These are phyloP conservation scores for Boletus sp. DNA, from an alignment of 768 basidiomycete genomes.

Conservation along the genomic window DNA sequence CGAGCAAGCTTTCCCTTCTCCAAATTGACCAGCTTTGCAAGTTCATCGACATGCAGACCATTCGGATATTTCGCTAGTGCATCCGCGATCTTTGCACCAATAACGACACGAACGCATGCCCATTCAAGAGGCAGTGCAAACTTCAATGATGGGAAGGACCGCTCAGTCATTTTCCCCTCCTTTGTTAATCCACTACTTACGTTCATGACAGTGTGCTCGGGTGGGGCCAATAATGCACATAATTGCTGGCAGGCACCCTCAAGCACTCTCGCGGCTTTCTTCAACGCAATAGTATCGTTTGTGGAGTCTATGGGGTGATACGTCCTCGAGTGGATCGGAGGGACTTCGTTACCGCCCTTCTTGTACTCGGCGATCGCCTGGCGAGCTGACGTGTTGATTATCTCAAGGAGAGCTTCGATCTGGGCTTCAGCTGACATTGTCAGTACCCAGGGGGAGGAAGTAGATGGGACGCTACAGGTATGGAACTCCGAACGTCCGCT, in stretches of 20 bases:
- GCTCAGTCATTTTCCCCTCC: not conserved
- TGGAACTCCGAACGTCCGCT: too few relatives aligned
- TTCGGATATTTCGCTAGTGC: not conserved
- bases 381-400: slow-evolving; percentile 30
- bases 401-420: too few relatives aligned
- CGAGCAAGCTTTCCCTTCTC: slow-evolving; percentile 30
- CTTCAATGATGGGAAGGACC: not conserved
- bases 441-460: too few relatives aligned
- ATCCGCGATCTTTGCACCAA: too few relatives aligned
- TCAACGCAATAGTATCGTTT: slow-evolving; percentile 18
- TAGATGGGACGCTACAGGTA: too few relatives aligned
- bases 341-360: slow-evolving; percentile 19
- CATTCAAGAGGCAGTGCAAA: slow-evolving; percentile 24
- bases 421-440: slow-evolving; percentile 23
- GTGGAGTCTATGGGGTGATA: slow-evolving; percentile 24
- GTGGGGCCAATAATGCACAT: slow-evolving; percentile 25
- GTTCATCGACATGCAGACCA: slow-evolving; percentile 28
- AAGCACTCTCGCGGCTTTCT: slow-evolving; percentile 25
- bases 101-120: slow-evolving; percentile 27
- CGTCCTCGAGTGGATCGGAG: slow-evolving; percentile 22
- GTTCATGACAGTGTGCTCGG: slow-evolving; percentile 27
- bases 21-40: slow-evolving; percentile 21
- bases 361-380: slow-evolving; percentile 28
- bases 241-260: slow-evolving; percentile 28
- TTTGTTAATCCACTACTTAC: slow-evolving; percentile 7